phyloP scores from a whole-genome alignment of 805 yeast species.

The Kuraishia molischiana region DNA sequence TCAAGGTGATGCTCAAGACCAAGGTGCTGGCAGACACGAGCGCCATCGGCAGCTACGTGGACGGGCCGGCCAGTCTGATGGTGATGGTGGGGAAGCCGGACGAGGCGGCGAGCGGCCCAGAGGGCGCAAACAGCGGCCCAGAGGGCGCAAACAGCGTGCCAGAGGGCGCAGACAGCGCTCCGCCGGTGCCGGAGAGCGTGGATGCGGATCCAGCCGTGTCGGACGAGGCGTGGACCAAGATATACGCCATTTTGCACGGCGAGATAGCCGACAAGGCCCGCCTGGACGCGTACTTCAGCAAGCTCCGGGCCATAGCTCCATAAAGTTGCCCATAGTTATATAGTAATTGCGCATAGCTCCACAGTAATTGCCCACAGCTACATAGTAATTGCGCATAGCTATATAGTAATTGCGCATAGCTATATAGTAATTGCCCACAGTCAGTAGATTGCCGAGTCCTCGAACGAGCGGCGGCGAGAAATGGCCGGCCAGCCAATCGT shows the following conservation, averaged over 20 bases:
- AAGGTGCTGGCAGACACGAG: conserved; percentile 39
- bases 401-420: too few species aligned
- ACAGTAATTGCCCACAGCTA: too few species aligned
- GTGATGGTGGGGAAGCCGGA: conserved; percentile 20
- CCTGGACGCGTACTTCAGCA: not conserved
- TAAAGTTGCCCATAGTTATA: too few species aligned
- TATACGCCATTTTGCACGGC: conserved; percentile 19
- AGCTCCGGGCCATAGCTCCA: too few species aligned
- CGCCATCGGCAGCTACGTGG: conserved; percentile 11
- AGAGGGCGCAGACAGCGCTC: conserved; percentile 1
- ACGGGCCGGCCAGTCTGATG: conserved; percentile 19
- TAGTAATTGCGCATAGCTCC: too few species aligned
- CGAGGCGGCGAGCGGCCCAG: conserved; percentile 1
- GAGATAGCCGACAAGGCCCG: conserved; percentile 17
- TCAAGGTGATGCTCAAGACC: conserved; percentile 39
- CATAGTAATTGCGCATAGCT: too few species aligned
- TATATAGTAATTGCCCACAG: too few species aligned
- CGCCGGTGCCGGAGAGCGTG: conserved; percentile 1
- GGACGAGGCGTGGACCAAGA: conserved; percentile 24
- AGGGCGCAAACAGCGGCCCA: conserved; percentile 1
- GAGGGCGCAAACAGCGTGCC: conserved; percentile 2
- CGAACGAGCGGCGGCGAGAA: too few species aligned
- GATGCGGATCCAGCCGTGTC: conserved; percentile 1
- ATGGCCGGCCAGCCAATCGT: too few species aligned
- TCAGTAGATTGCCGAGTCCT: too few species aligned